Base-by-base conservation (phyloP, 169 alveolate species). In the Cyclospora cayetanensis region DNA sequence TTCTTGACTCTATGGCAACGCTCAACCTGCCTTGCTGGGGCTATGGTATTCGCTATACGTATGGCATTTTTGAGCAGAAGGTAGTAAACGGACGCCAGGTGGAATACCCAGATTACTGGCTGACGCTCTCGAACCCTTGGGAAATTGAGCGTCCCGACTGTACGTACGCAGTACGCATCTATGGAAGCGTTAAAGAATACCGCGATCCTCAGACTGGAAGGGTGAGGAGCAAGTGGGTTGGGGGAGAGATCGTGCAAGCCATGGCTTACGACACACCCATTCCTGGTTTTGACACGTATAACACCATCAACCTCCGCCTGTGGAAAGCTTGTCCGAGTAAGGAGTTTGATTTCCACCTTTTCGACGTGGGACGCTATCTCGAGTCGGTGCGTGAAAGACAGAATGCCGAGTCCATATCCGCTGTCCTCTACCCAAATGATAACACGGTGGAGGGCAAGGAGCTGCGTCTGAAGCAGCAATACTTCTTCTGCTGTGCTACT, bases 51-150 rank as follows among this genome's bases (percentile, higher is more conserved):
- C 95, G 95, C 25, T 98, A 98, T 92, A 98, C 98, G 90, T 98
- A 98, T 92, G 99, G 99, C 65, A 98, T 98, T 89, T 98, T 98
- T 96, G 98, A 97, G 95, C 99, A 98, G 95, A 94, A 94, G 92
- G 98, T 98, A 43, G 95, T 96, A 55, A 95, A 97, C 82, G 99
- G 98, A 0, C 96, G 98, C 46, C 98, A 98, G 92, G 97, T 96
- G 39, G 99, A 98, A 93, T 94, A 97, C 55, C 99, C 99, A 2
- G 99, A 98, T 91, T 98, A 96, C 94, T 98, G 99, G 99, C 94
- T 98, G 46, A 96, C 95, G 9, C 94, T 96, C 55, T 98, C 98
- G 42, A 97, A 98, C 94, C 99, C 99, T 18, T 98, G 99, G 99
- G 99, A 98, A 92, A 96, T 98, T 34, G 99, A 97, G 92, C 94